These are phyloP conservation scores for Osmanthus fragrans DNA, from an alignment of 257 asterid species.

Conservation along the genomic window DNA sequence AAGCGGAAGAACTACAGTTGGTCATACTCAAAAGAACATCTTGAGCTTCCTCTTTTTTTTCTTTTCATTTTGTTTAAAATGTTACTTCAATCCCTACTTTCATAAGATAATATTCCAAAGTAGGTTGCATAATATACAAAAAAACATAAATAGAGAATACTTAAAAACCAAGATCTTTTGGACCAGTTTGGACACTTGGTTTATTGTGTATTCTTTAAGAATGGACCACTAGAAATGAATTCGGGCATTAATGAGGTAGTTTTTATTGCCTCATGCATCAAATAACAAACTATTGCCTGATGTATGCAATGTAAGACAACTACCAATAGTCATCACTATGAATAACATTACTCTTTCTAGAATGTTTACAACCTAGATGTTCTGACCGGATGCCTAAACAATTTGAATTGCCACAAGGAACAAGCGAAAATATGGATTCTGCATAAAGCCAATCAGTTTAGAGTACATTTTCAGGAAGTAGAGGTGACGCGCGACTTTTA, in stretches of 20 bases:
- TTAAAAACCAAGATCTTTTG: background rate
- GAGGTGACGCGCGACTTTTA: background rate
- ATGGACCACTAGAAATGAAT: background rate
- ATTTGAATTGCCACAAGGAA: conserved; percentile 17
- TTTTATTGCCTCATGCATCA: no score
- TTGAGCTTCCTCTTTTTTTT: background rate
- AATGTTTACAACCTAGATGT: background rate
- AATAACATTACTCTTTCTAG: background rate
- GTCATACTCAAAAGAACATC: background rate
- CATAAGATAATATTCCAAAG: background rate
- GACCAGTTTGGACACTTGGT: background rate
- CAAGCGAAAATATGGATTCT: conserved; percentile 12
- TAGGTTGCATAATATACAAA: background rate
- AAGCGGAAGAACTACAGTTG: background rate
- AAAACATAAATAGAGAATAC: conserved; percentile 2
- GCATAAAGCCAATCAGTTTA: background rate
- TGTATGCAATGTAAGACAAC: no score
- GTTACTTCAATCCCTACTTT: background rate
- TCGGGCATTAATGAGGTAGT: background rate
- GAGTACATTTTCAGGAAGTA: background rate
- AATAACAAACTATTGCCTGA: no score
- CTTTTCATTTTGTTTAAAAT: background rate
- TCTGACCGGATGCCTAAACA: background rate
- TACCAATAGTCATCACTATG: no score
- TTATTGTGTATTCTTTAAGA: background rate